Evolutionary conservation across 2,329 filamentous ascomycete species (phyloP).

Genomic region (Botrytis squamosa): DNA sequence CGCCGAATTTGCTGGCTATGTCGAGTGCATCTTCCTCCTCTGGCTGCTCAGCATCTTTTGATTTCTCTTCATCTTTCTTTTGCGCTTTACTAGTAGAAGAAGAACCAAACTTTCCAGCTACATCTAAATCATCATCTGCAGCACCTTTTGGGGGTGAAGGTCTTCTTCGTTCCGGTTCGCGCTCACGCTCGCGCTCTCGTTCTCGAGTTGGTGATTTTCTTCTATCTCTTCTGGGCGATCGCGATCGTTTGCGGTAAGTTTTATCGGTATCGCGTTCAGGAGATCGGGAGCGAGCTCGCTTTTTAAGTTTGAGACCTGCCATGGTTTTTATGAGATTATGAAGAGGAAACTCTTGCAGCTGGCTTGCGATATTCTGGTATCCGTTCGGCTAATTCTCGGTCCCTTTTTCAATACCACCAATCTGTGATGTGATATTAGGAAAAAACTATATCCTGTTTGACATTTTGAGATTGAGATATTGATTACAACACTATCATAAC

Average conservation of each 20-base stretch:
- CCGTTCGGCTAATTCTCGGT: conserved; percentile 11
- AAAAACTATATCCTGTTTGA: background rate
- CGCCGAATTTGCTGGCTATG: conserved; percentile 20
- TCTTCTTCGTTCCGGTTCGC: conserved; percentile 46
- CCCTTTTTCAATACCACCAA: background rate
- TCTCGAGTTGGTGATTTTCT: conserved; percentile 44
- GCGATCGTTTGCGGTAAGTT: conserved; percentile 20
- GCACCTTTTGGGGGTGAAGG: conserved; percentile 45
- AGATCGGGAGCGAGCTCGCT: conserved; percentile 18
- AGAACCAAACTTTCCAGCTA: conserved; percentile 38
- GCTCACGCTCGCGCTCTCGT: conserved; percentile 41
- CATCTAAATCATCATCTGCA: conserved; percentile 37
- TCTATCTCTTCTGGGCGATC: conserved; percentile 39
- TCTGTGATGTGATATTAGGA: background rate
- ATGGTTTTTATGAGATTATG: background rate
- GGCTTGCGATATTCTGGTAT: background rate
- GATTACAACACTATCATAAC: background rate
- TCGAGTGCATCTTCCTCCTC: conserved; percentile 21
- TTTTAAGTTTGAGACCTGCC: conserved; percentile 22
- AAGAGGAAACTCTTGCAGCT: background rate
- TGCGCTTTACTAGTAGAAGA: conserved; percentile 11
- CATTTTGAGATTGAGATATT: background rate
- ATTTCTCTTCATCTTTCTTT: conserved; percentile 20
- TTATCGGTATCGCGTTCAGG: conserved; percentile 18
- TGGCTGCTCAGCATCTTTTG: background rate